Conservation (phyloP, 1,284 basidiomycete genomes). For the Porodaedalea pini region DNA sequence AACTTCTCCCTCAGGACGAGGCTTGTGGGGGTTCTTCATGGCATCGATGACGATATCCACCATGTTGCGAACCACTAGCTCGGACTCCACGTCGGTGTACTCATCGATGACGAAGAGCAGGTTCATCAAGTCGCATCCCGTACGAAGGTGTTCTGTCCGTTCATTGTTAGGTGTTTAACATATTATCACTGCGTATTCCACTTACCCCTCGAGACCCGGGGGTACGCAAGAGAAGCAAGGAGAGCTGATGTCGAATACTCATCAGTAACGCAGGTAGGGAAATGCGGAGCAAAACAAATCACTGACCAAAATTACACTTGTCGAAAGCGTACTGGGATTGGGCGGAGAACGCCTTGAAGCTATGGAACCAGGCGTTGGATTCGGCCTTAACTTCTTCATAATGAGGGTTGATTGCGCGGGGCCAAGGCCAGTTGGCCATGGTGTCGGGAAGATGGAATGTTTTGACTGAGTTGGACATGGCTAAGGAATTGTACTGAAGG, state of each 20-base stretch:
- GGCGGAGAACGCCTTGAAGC: conserved; percentile 7
- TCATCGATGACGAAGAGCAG: conserved; percentile 43
- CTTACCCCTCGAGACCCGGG: conserved; percentile 25
- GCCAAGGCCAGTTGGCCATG: conserved; percentile 1
- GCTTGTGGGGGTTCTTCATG: conserved; percentile 30
- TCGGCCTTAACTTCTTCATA: conserved; percentile 2
- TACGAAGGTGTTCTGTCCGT: conserved; percentile 26
- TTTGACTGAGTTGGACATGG: background rate
- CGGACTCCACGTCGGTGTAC: conserved; percentile 34
- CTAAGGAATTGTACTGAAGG: no score
- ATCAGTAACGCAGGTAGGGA: no score
- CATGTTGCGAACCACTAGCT: conserved; percentile 25
- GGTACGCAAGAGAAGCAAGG: conserved; percentile 26
- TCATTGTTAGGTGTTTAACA: background rate
- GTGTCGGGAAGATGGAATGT: conserved; percentile 2
- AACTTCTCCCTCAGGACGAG: conserved; percentile 31
- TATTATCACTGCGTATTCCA: conserved; percentile 8
- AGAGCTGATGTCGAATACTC: conserved; percentile 3
- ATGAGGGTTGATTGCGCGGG: conserved; percentile 1
- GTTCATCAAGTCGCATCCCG: conserved; percentile 38
- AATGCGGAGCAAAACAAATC: background rate
- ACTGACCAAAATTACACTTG: conserved; percentile 21
- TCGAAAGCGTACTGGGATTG: conserved; percentile 20
- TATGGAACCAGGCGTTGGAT: background rate
- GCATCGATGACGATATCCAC: conserved; percentile 37